phyloP scores from a whole-genome alignment of 164 flowering plant genomes.

The Magnolia sinica region DNA sequence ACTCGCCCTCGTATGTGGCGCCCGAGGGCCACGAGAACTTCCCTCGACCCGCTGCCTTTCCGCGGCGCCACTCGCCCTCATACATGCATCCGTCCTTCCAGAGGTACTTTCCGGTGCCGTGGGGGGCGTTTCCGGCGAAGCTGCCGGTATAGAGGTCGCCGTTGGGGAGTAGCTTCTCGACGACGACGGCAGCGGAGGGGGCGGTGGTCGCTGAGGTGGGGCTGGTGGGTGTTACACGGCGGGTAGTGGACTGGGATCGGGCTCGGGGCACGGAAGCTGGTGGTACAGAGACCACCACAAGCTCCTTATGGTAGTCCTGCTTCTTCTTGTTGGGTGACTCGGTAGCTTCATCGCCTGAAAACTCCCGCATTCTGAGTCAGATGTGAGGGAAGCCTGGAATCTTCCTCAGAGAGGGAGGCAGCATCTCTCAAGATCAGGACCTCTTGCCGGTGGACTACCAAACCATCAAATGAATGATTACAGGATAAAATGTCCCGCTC shows the following conservation, averaged over 20 bases:
- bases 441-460: neutral
- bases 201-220: neutral
- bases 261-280: conserved; percentile 6
- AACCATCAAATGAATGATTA: neutral
- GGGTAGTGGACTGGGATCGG: conserved; percentile 5
- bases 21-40: conserved; percentile 92
- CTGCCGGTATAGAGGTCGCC: conserved; percentile 86
- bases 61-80: conserved; percentile 78
- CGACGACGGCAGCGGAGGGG: conserved; percentile 10
- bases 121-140: conserved; percentile 70
- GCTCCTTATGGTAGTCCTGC: neutral
- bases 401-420: neutral
- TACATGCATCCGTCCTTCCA: conserved; percentile 98
- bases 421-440: neutral
- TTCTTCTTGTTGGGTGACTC: neutral
- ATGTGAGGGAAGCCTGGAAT: neutral
- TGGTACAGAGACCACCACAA: neutral
- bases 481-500: neutral
- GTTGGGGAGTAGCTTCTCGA: conserved; percentile 61
- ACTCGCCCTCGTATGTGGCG: conserved; percentile 78
- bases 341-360: conserved; percentile 2
- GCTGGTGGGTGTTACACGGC: conserved; percentile 11
- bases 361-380: conserved; percentile 15
- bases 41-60: conserved; percentile 76
- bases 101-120: conserved; percentile 76